Base-by-base conservation (phyloP, 441 rosid genomes). In the Gossypium laxum region DNA sequence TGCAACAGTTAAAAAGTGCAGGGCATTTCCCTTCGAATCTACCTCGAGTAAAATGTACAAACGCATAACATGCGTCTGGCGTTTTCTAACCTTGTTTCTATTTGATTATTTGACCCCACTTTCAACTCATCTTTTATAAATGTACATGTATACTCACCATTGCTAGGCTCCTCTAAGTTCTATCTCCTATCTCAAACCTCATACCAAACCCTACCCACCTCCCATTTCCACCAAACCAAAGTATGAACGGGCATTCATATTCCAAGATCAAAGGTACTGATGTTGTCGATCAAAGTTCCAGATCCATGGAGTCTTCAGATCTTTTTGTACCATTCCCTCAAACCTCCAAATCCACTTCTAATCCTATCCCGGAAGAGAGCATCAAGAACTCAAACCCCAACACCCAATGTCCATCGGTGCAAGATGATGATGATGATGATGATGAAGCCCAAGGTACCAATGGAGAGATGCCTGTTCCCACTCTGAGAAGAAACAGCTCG, bases 161-260 rank as follows among this genome's bases (percentile, higher is more conserved):
- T 22, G 59, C 30, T 18, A 69, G 12, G 17, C 61, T 54, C 3
- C 34, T 28, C 32, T 28, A 30, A 30, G 38, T 65, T 55, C 34
- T 52, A 22, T 50, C 69, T 45, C 17, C 34, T 52, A 17, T 28
- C 61, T 68, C 59, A 51, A 18, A 68, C 71, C 48, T 26, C 17
- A 51, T 0, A 50, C 45, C 72, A 28, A 30, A 2, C 18, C 30
- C 61, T 32, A 11, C 75, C 17, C 51, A 41, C 15, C 55, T 14
- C 55, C 69, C 41, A 55, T 43, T 59, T 45, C 66, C 30, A 8
- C 54, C 32, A 5, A 21, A 38, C 67, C 28, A 18, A 38, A 41
- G 12, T 61, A 89, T 88, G 96, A 86, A 75, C 71, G 83, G 86
- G 26, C 85, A 89, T 70, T 78, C 91, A 68, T 87, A 88, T 66